Percentiles rank a stretch among this genome's conserved stretches.
These are phyloP conservation scores for Ascodesmis nigricans DNA, from an alignment of 495 filamentous ascomycete species.

Conservation along the genomic window DNA sequence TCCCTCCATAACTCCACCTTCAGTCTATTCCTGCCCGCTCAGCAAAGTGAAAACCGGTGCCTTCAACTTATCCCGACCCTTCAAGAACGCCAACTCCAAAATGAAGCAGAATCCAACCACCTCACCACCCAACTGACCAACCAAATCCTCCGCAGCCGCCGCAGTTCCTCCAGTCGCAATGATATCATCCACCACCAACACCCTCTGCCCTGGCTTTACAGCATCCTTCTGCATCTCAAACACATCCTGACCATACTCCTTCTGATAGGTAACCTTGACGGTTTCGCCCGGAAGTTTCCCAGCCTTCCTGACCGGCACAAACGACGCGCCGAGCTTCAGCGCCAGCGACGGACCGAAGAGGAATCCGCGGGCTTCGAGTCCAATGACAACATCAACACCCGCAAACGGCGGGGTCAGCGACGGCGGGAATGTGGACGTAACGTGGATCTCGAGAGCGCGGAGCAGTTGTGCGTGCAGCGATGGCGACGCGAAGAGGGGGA, in stretches of 20 bases:
- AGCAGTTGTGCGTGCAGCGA: conserved; percentile 52
- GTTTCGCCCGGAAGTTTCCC: conserved; percentile 88
- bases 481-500: conserved; percentile 80
- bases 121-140: conserved; percentile 62
- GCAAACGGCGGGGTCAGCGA: conserved; percentile 26
- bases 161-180: conserved; percentile 96
- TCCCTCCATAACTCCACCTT: conserved; percentile 1
- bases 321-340: conserved; percentile 60
- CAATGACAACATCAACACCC: conserved; percentile 76
- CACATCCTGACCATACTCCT: conserved; percentile 92
- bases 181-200: conserved; percentile 88
- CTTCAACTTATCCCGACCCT: conserved; percentile 71
- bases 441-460: conserved; percentile 68
- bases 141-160: conserved; percentile 62
- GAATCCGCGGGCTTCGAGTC: conserved; percentile 85
- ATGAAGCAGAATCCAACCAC: conserved; percentile 73
- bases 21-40: conserved; percentile 15
- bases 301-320: conserved; percentile 86
- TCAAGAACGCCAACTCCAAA: conserved; percentile 84
- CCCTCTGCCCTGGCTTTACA: conserved; percentile 68
- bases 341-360: conserved; percentile 85
- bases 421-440: conserved; percentile 30
- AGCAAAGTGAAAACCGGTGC: conserved; percentile 74
- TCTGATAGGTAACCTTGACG: conserved; percentile 60
- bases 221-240: conserved; percentile 86